Conservation (phyloP, 2,329 filamentous ascomycete species). For the Colletotrichum higginsianum region DNA sequence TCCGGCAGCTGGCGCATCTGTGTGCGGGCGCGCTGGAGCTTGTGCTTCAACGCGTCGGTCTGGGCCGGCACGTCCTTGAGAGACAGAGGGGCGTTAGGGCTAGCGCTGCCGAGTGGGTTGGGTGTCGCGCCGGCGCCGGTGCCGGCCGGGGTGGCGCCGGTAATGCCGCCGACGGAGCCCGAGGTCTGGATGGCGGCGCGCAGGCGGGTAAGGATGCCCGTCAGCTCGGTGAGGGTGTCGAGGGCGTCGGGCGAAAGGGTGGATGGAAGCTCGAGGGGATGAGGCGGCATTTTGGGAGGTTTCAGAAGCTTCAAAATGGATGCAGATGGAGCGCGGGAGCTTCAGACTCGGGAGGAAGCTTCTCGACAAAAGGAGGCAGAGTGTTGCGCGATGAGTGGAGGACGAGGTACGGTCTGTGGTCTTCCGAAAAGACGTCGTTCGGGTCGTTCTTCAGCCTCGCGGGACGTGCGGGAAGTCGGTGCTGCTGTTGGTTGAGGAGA, state of each 20-base stretch:
- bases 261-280: conserved; percentile 67
- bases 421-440: background rate
- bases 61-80: conserved; percentile 85
- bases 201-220: conserved; percentile 82
- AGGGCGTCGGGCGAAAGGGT: conserved; percentile 86
- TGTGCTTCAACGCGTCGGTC: conserved; percentile 84
- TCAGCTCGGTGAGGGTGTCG: conserved; percentile 87
- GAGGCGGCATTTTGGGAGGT: conserved; percentile 43
- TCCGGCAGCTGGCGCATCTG: conserved; percentile 78
- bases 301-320: background rate
- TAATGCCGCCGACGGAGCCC: conserved; percentile 54
- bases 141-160: conserved; percentile 54
- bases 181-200: conserved; percentile 64
- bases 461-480: conserved; percentile 14
- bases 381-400: background rate
- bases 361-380: background rate
- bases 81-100: conserved; percentile 54
- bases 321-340: background rate
- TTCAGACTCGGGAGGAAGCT: background rate
- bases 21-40: conserved; percentile 82
- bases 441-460: conserved; percentile 20
- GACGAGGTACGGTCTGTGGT: background rate
- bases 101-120: conserved; percentile 51
- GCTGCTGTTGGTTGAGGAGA: conserved; percentile 18
- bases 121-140: conserved; percentile 48